Evolutionary conservation across 2,329 filamentous ascomycete species (phyloP), one percentile per base, ranked within the genome.

Genomic region (Metarhizium sp.): DNA sequence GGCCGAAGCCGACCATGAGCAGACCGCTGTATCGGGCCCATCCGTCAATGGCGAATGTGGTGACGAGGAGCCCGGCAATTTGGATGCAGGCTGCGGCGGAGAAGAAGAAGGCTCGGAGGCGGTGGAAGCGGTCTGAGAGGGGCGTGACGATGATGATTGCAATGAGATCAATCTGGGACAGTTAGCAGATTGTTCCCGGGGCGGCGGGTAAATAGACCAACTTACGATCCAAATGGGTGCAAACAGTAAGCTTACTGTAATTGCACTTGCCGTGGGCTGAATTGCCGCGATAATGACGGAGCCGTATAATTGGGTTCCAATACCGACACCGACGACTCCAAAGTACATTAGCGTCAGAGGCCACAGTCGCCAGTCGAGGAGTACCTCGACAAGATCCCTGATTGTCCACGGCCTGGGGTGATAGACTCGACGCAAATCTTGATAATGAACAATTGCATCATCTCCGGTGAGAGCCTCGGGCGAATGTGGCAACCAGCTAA

Each of bases 291-390:
- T 94, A 63, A 96, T 95, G 60, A 95, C 83, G 2, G 86, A 92
- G 36, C 87, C 89, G 66, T 96, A 96, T 50, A 88, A 82, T 71
- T 95, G 90, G 0, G 90, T 91, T 48, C 90, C 91, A 59, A 95
- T 95, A 8, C 91, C 91, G 3, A 95, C 91, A 25, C 91, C 91
- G 1, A 96, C 91, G 3, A 96, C 91, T 20, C 91, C 91, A 72
- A 96, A 95, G 72, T 96, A 96, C 91, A 96, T 96, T 53, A 95
- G 66, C 1, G 86, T 79, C 61, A 96, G 71, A 1, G 91, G 91
- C 87, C 90, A 96, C 18, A 95, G 77, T 2, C 90, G 82, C 91
- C 90, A 95, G 70, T 96, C 91, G 40, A 88, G 76, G 34, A 95
- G 73, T 1, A 95, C 88, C 29, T 75, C 73, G 29, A 75, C 74